Conservation (phyloP, 768 basidiomycete species). For the Mycena kentingensis region DNA sequence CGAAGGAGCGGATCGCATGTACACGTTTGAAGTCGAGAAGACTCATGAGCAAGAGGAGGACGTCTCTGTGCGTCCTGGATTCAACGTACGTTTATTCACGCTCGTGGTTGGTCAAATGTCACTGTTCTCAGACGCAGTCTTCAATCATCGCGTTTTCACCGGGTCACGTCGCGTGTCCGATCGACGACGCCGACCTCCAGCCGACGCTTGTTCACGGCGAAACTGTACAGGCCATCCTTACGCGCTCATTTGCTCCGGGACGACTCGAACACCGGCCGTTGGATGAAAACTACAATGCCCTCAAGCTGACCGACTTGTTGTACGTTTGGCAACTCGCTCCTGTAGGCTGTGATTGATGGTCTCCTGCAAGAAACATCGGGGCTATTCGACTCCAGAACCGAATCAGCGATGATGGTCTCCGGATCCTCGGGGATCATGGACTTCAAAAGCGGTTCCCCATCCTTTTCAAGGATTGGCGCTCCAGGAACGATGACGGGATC, state of each 20-base stretch:
- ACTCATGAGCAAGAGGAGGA: slow-evolving; percentile 57
- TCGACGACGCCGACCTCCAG: slow-evolving; percentile 8
- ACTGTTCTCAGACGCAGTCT: slow-evolving; percentile 14
- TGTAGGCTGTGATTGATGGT: neutral
- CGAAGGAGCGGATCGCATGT: slow-evolving; percentile 49
- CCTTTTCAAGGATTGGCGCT: slow-evolving; percentile 28
- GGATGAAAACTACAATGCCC: neutral
- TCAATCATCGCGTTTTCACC: slow-evolving; percentile 10
- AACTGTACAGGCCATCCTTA: slow-evolving; percentile 43
- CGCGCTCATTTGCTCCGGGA: slow-evolving; percentile 27
- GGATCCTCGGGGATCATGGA: slow-evolving; percentile 31
- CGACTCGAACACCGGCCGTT: neutral
- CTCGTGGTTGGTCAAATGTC: neutral
- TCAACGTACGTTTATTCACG: slow-evolving; percentile 37
- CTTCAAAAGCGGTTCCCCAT: slow-evolving; percentile 29
- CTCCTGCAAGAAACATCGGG: slow-evolving; percentile 23
- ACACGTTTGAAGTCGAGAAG: slow-evolving; percentile 55
- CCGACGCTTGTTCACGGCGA: slow-evolving; percentile 43
- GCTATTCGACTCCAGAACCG: slow-evolving; percentile 26
- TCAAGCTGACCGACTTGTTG: slow-evolving; percentile 26
- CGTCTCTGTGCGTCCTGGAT: slow-evolving; percentile 45
- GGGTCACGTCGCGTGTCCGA: slow-evolving; percentile 6
- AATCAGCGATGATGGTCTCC: slow-evolving; percentile 28
- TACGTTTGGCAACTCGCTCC: slow-evolving; percentile 9
- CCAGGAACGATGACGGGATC: slow-evolving; percentile 11